Evolutionary conservation across 257 asterid genomes (phyloP), one percentile per base, ranked within the genome.

Genomic region (Ilex asprella): DNA sequence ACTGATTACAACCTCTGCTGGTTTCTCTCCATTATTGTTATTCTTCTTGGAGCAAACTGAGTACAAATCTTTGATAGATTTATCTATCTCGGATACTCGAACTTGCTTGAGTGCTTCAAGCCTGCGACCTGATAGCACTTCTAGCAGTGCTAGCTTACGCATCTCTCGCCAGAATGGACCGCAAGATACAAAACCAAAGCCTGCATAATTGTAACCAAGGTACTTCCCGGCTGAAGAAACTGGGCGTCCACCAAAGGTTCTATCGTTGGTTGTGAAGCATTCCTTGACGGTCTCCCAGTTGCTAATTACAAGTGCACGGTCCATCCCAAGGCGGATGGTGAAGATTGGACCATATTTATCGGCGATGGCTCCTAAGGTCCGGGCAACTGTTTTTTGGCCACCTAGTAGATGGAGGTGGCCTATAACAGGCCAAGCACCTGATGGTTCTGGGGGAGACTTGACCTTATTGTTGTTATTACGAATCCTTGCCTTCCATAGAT

Each of bases 131-230:
- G 88, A 79, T 15, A 86, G 86, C 29, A 86, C 69, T 61, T 81
- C 75, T 1, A 73, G 43, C 70, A 77, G 4, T 16, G 73, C 84
- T 15, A 82, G 64, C 76, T 78, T 82, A 15, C 84, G 57, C 41
- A 78, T 70, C 68, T 80, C 74, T 0, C 85, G 76, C 86, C 88
- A 85, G 27, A 67, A 85, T 2, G 82, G 70, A 29, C 87, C 87
- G 44, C 76, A 69, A 6, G 77, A 49, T 0, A 74, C 30, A 35
- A 75, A 78, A 16, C 84, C 82, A 31, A 85, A 80, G 14, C 71
- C 71, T 1, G 89, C 85, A 27, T 60, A 9, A 14, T 76, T 64
- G 75, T 78, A 82, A 30, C 77, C 89, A 12, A 85, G 80, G 65
- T 75, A 65, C 21, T 30, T 54, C 6, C 80, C 87, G 5, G 71